Evolutionary conservation across 1,139 yeast species (phyloP), one percentile per base, ranked within the genome.

Genomic region (Meyerozyma elateridarum): DNA sequence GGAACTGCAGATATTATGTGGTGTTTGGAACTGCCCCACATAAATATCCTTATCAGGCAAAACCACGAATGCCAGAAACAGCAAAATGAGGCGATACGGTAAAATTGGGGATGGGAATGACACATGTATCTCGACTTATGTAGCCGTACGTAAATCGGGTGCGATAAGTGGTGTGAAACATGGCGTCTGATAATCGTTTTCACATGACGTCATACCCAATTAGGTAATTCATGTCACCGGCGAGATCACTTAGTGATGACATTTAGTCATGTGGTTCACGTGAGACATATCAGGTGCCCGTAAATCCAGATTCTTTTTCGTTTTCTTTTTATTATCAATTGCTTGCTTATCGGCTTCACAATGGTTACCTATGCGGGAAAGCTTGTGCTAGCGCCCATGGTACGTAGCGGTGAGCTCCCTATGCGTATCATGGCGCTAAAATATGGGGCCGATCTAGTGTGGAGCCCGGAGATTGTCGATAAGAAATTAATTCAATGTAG

Each of bases 381-480:
- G 48, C 59, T 88, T 36, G 94, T 82, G 16, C 70, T 89, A 29
- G 97, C 97, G 0, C 97, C 97, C 1, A 89, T 89, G 97, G 96
- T 91, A 35, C 70, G 98, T 28, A 84, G 91, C 29, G 95, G 97
- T 9, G 98, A 91, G 59, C 72, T 91, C 12, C 97, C 98, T 6
- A 80, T 89, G 9, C 67, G 98, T 33, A 64, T 89, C 8, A 55
- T 89, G 45, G 79, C 96, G 0, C 64, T 91, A 20, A 73, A 73
- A 42, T 70, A 85, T 52, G 96, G 96, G 1, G 96, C 96, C 0
- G 97, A 89, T 52, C 63, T 91, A 34, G 97, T 91, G 4, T 91
- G 98, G 97, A 76, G 82, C 15, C 98, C 98, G 0, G 98, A 91
- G 54, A 81, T 88, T 37, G 76, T 91, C 19, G 98, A 91, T 52